Evolutionary conservation across 2,329 filamentous ascomycete genomes (phyloP), one percentile per base, ranked within the genome.

Genomic region (Chalaropsis ovoidea): DNA sequence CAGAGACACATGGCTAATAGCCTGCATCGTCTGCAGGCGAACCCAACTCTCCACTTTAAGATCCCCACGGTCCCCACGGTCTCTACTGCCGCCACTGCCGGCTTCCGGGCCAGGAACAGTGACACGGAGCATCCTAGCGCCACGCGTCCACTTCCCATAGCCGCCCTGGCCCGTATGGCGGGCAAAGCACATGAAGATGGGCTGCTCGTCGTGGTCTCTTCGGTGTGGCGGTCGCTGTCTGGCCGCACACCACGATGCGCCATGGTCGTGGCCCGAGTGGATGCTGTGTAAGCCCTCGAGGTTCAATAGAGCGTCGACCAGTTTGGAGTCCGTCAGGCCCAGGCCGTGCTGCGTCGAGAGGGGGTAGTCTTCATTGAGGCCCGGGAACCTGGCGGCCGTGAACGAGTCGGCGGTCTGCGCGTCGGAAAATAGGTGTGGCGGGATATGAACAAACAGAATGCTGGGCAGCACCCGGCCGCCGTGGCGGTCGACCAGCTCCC

Each of bases 131-230:
- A 86, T 81, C 0, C 84, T 76, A 3, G 79, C 78, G 1, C 86
- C 86, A 0, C 86, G 80, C 10, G 80, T 79, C 82, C 82, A 87
- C 58, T 77, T 77, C 0, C 85, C 84, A 69, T 89, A 89, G 0
- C 87, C 86, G 0, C 86, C 87, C 65, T 89, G 89, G 0, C 87
- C 86, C 0, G 83, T 81, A 69, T 86, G 86, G 69, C 87, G 82
- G 4, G 84, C 84, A 70, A 86, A 88, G 69, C 80, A 82, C 10
- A 82, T 69, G 58, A 69, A 69, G n/a, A 39, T 42, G 11, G 66
- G 63, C 10, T 78, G 63, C 15, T 78, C 75, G n/a, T 77, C 70
- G 1, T 78, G 78, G 65, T 77, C 79, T 0, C 78, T 80, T 0
- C 72, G 73, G 5, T 22, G 47, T 5, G 45, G 24, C 35, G 62